Base-by-base conservation (phyloP, 352 stramenopile genomes). In the Globisporangium lucens region DNA sequence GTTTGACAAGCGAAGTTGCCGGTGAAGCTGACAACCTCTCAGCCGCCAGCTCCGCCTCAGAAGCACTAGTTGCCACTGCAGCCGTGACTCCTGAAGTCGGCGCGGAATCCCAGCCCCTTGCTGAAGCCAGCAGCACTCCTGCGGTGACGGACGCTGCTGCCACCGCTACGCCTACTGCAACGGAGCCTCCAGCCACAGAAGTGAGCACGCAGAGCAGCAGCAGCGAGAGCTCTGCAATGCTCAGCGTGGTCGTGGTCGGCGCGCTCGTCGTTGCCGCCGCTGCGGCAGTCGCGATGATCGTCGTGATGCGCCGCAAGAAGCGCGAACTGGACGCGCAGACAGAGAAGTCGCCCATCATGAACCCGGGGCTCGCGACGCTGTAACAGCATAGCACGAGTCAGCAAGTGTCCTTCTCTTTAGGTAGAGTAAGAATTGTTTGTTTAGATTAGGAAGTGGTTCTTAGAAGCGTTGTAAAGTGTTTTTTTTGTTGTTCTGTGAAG, bases 231-330 rank as follows among this genome's bases (percentile, higher is more conserved):
- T 36, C 53, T 4, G 47, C 60, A 0, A 56, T 30, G 10, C 58
- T 53, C 5, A 43, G 68, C 4, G 57, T 77, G 22, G 4, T 73
- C 10, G 53, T 73, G 3, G 36, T 73, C n/a, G 66, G 56, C 12
- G 73, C 65, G 12, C 29, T 75, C 15, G 71, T 59, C 8, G 49
- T 61, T 6, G 63, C 65, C 4, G 71, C 59, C 20, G 69, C 61
- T 29, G 63, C 27, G 8, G 63, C 56, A 13, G 65, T 71, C 2
- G 70, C 58, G 35, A 72, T 73, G 65, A 72, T 80, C 59, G 73
- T 79, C 10, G 67, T 78, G 4, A 57, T 71, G 33, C 73, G 70
- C 47, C 67, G 68, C 51, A 75, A 75, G 74, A 77, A 80, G 71
- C 64, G 63, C 13, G 33, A 66, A 62, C 66, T 80, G 7, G 74